These are phyloP conservation scores for Anthracocystis setariae DNA, from an alignment of 1,284 basidiomycete species.

Conservation along the genomic window DNA sequence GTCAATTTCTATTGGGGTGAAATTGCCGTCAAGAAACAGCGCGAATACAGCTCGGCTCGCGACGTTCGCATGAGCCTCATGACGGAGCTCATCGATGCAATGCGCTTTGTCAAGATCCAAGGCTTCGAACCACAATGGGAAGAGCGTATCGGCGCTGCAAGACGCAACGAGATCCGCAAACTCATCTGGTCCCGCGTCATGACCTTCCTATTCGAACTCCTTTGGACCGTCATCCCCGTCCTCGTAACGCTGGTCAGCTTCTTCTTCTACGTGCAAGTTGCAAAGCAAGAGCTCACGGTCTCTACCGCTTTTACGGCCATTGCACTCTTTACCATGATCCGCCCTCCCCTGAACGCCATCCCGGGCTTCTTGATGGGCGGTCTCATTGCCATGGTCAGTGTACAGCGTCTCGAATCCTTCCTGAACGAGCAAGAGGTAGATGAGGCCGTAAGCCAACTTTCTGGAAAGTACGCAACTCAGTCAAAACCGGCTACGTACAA, in stretches of 20 bases:
- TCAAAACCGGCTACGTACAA: slow-evolving; percentile 70
- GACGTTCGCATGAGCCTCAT: slow-evolving; percentile 86
- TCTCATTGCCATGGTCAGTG: slow-evolving; percentile 73
- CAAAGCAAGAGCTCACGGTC: slow-evolving; percentile 51
- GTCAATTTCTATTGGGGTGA: slow-evolving; percentile 76
- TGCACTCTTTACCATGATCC: slow-evolving; percentile 49
- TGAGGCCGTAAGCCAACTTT: slow-evolving; percentile 30
- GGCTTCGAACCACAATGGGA: slow-evolving; percentile 53
- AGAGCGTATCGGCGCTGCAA: slow-evolving; percentile 46
- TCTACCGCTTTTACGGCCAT: slow-evolving; percentile 57
- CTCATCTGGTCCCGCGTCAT: slow-evolving; percentile 50
- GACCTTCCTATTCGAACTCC: slow-evolving; percentile 68
- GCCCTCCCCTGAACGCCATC: slow-evolving; percentile 60
- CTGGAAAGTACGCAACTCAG: slow-evolving; percentile 1
- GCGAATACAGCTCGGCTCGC: slow-evolving; percentile 75
- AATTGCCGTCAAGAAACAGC: slow-evolving; percentile 78
- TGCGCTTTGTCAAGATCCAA: slow-evolving; percentile 79
- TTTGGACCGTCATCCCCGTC: slow-evolving; percentile 62
- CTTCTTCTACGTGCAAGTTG: slow-evolving; percentile 57
- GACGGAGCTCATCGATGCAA: slow-evolving; percentile 77
- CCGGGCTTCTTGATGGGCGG: slow-evolving; percentile 69
- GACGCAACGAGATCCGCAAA: slow-evolving; percentile 61
- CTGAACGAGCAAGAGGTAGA: slow-evolving; percentile 82
- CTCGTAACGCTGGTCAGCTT: slow-evolving; percentile 58
- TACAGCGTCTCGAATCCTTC: slow-evolving; percentile 83